A percentile compares a stretch with the other conserved stretches of the same genome.
Evolutionary conservation across 192 early-diverging fungal genomes (phyloP).

Genomic region (Physocladia obscura): DNA sequence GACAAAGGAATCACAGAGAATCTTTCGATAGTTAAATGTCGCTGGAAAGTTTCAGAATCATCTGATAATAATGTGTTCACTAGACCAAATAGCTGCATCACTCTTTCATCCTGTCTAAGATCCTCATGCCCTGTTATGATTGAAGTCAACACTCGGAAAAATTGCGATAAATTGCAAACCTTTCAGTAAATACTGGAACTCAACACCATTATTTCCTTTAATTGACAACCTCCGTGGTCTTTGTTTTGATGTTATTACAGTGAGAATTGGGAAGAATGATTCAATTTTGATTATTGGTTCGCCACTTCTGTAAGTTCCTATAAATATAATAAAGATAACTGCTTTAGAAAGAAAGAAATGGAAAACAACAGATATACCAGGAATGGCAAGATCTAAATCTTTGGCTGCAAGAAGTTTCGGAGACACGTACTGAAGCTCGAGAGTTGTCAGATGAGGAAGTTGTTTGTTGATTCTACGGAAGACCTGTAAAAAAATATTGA

Average conservation of each 20-base stretch:
- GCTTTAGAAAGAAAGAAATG: too few species aligned
- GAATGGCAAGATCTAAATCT: conserved; percentile 86
- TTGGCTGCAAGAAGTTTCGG: conserved; percentile 79
- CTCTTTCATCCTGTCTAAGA: conserved; percentile 96
- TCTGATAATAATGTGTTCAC: conserved; percentile 84
- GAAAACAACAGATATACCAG: conserved; percentile 49
- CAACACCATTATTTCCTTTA: conserved; percentile 82
- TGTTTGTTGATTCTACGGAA: conserved; percentile 80
- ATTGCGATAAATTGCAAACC: conserved; percentile 43
- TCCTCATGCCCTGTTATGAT: conserved; percentile 76
- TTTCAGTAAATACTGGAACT: conserved; percentile 90
- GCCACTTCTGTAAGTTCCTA: conserved; percentile 79
- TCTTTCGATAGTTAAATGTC: conserved; percentile 85
- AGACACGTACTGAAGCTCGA: conserved; percentile 87
- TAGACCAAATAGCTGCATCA: conserved; percentile 97
- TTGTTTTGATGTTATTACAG: conserved; percentile 89
- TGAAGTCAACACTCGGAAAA: conserved; percentile 1
- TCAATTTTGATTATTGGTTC: conserved; percentile 82
- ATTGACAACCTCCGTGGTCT: conserved; percentile 82
- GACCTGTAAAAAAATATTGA: conserved; percentile 35
- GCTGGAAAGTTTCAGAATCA: conserved; percentile 84
- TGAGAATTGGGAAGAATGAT: conserved; percentile 79
- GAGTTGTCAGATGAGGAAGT: conserved; percentile 73
- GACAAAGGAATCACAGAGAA: conserved; percentile 93
- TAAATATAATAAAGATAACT: background rate